These are phyloP conservation scores for Protomyces pachydermus DNA, from an alignment of 1,139 yeast genomes.

Conservation along the genomic window DNA sequence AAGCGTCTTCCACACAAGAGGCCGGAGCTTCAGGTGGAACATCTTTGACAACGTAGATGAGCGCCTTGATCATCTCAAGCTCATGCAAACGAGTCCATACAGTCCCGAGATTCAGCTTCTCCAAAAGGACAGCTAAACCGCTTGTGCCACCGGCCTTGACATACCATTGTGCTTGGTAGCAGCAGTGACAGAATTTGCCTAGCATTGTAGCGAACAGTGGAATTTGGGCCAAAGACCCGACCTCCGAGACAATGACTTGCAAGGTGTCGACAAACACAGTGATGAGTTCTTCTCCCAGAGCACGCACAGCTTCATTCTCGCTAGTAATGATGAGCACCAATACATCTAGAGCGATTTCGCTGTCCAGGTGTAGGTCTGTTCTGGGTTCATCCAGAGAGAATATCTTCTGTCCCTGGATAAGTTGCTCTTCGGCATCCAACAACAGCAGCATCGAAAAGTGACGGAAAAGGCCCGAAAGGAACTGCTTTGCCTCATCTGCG, in stretches of 20 bases:
- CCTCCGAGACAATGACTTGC: constrained; percentile 59
- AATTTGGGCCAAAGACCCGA: constrained; percentile 61
- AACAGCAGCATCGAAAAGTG: constrained; percentile 76
- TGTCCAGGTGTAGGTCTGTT: constrained; percentile 66
- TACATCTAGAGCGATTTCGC: constrained; percentile 66
- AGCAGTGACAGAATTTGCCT: constrained; percentile 78
- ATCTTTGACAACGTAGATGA: constrained; percentile 85
- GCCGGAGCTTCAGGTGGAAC: constrained; percentile 85
- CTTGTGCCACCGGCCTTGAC: constrained; percentile 83
- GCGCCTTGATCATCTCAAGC: constrained; percentile 76
- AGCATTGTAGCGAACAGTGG: constrained; percentile 73
- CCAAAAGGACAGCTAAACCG: constrained; percentile 70
- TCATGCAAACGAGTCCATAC: constrained; percentile 73
- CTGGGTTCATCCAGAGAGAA: constrained; percentile 76
- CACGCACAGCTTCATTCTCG: constrained; percentile 63
- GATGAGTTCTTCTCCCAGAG: constrained; percentile 64
- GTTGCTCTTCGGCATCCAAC: constrained; percentile 63
- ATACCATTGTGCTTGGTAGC: constrained; percentile 83
- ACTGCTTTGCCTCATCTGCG: constrained; percentile 58
- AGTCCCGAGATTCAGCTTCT: constrained; percentile 62
- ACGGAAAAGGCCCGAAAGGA: constrained; percentile 64
- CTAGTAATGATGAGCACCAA: constrained; percentile 76
- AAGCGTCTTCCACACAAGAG: constrained; percentile 68
- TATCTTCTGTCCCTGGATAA: constrained; percentile 50
- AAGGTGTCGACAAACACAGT: constrained; percentile 50